phyloP scores from a whole-genome alignment of 2,329 filamentous ascomycete genomes.

The Byssochlamys sp. region DNA sequence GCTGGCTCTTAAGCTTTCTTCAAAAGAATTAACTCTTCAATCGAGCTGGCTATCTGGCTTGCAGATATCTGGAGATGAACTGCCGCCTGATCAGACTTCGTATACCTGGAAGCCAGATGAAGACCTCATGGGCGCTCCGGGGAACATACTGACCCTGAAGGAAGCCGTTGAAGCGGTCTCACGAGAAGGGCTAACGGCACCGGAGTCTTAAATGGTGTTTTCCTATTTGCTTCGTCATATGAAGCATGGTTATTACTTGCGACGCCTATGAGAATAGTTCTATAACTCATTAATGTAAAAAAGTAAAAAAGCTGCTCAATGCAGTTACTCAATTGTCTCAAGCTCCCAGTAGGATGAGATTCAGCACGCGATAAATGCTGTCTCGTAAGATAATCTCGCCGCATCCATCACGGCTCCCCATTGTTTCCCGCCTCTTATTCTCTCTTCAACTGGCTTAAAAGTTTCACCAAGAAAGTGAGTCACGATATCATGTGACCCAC shows the following conservation, averaged over 20 bases:
- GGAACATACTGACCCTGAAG: neutral
- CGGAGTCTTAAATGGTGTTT: neutral
- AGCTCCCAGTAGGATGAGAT: neutral
- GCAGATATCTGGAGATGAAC: neutral
- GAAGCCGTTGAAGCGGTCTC: neutral
- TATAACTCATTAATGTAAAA: neutral
- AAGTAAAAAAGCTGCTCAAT: neutral
- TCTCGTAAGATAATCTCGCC: neutral
- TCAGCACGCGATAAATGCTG: neutral
- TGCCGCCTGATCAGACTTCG: neutral
- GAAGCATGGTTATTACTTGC: too few relatives aligned
- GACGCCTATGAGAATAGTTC: neutral
- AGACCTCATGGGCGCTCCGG: neutral
- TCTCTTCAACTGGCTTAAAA: neutral
- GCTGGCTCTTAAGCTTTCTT: slow-evolving; percentile 22
- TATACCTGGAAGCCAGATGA: slow-evolving; percentile 3
- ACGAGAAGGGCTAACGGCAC: neutral
- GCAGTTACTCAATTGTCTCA: neutral
- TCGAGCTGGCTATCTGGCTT: slow-evolving; percentile 1
- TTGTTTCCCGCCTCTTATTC: neutral
- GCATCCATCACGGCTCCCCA: too few relatives aligned
- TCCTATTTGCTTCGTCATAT: neutral
- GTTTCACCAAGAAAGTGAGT: neutral
- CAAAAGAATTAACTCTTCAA: slow-evolving; percentile 16
- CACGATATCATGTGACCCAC: neutral